Base-by-base conservation (phyloP, 768 basidiomycete genomes). In the Hygrophorus pudorinus region DNA sequence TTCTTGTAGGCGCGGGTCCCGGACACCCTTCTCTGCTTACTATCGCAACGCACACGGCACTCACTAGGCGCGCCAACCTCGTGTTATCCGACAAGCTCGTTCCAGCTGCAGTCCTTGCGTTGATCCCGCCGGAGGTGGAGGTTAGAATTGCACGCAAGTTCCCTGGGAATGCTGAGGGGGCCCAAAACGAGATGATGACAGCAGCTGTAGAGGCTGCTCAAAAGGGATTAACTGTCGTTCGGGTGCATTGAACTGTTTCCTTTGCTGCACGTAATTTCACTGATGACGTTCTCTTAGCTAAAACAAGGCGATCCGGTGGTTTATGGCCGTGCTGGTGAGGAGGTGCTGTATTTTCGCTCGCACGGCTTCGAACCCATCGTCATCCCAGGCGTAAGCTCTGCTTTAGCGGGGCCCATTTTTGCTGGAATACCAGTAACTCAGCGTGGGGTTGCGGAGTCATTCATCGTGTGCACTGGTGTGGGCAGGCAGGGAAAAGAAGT, bases 251-350 rank as follows among this genome's bases (percentile, higher is more conserved):
- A 0, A 1, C 31, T 34, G 21, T 13, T 12, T 40, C 2, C 41
- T 11, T 38, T 21, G 17, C 2, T 37, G n/a, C 10, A 20, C 8
- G 20, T 27, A 17, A 11, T 27, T n/a, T 17, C 16, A 32, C 13
- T 7, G 2, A 33, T 1, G 29, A 10, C 17, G n/a, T 33, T 46
- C 38, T 35, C 35, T 16, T 40, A 90, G 86, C 71, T 99, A 13
- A 98, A 99, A 65, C 96, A 98, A 70, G 96, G 96, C 10, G 96
- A 99, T 59, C 96, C 96, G 9, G 81, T 85, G 12, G 79, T 99
- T 0, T 99, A 96, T 57, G 96, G 89, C 2, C 81, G 96, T 17
- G 85, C 85, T 0, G 93, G 93, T 24, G 94, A 98, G 58, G 96
- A 99, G 63, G 78, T 97, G 1, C 71, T 94, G 16, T 90, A 85